Evolutionary conservation across 257 asterid genomes (phyloP).

Genomic region (Forsythia viridissima): DNA sequence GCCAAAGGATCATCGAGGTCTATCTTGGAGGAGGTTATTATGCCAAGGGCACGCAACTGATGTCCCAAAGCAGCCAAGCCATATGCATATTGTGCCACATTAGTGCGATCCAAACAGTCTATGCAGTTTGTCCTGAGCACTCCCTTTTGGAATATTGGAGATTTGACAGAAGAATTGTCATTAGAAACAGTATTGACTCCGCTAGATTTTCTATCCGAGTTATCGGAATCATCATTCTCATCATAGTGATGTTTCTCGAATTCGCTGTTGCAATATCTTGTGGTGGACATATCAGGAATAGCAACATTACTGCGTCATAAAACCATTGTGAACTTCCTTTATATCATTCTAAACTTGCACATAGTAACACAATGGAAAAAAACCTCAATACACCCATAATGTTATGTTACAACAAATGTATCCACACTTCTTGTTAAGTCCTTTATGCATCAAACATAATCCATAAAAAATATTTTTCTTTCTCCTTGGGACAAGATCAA

Average conservation of each 20-base stretch:
- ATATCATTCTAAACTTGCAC: conserved; percentile 12
- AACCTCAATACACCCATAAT: background rate
- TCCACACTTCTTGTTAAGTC: background rate
- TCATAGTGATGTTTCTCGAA: conserved; percentile 47
- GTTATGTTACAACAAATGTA: background rate
- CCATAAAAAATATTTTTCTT: background rate
- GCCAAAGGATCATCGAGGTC: conserved; percentile 98
- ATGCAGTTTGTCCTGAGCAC: conserved; percentile 97
- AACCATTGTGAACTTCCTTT: conserved; percentile 17
- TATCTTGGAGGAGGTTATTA: conserved; percentile 57
- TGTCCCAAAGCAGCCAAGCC: conserved; percentile 94
- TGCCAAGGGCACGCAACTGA: conserved; percentile 78
- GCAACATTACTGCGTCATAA: conserved; percentile 47
- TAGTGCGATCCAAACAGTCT: conserved; percentile 98
- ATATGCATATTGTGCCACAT: conserved; percentile 97
- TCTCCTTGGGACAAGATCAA: background rate
- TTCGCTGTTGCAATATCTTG: conserved; percentile 39
- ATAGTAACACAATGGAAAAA: background rate
- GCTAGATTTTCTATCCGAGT: conserved; percentile 41
- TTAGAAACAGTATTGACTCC: conserved; percentile 38
- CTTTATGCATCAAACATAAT: background rate
- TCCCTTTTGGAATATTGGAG: conserved; percentile 73
- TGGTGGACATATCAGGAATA: conserved; percentile 43
- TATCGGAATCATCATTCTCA: conserved; percentile 53
- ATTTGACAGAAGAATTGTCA: conserved; percentile 51